phyloP scores from a whole-genome alignment of 768 basidiomycete species.

The Daedalea quercina region DNA sequence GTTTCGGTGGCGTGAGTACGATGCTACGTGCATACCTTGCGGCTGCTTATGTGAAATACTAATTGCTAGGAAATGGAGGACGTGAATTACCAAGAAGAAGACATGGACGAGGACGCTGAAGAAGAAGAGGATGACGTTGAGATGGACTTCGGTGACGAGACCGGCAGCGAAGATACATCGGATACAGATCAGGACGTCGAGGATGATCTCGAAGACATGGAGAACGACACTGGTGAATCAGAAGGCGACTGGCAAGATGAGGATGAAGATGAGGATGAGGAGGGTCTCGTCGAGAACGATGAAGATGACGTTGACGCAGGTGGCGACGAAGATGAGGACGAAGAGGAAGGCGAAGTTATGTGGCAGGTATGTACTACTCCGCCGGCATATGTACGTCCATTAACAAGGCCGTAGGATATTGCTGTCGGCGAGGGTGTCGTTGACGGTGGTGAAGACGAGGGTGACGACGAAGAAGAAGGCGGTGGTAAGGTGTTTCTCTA shows the following conservation, averaged over 20 bases:
- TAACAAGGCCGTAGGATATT: slow-evolving; percentile 23
- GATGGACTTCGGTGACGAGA: slow-evolving; percentile 82
- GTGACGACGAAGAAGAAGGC: slow-evolving; percentile 49
- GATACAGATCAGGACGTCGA: slow-evolving; percentile 67
- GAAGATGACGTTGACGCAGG: slow-evolving; percentile 31
- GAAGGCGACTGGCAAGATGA: slow-evolving; percentile 58
- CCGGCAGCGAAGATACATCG: slow-evolving; percentile 77
- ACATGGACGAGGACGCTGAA: slow-evolving; percentile 77
- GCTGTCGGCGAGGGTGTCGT: slow-evolving; percentile 28
- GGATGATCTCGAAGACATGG: slow-evolving; percentile 61
- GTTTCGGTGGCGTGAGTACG: slow-evolving; percentile 72
- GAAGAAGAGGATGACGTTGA: slow-evolving; percentile 80
- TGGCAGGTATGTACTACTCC: slow-evolving; percentile 29
- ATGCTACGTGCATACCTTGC: neutral
- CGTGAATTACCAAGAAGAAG: slow-evolving; percentile 63
- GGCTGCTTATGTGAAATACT: slow-evolving; percentile 4
- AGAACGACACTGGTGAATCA: slow-evolving; percentile 48
- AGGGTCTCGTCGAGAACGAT: slow-evolving; percentile 42
- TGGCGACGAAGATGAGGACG: slow-evolving; percentile 29
- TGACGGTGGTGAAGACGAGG: slow-evolving; percentile 31
- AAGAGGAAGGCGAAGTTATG: slow-evolving; percentile 31
- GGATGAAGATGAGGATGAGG: slow-evolving; percentile 70
- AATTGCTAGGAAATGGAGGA: slow-evolving; percentile 77
- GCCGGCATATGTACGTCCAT: neutral
- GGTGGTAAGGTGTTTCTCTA: slow-evolving; percentile 34